A percentile compares a stretch with the other conserved stretches of the same genome.
Evolutionary conservation across 768 basidiomycete genomes (phyloP).

Genomic region (Lentinula aciculospora): DNA sequence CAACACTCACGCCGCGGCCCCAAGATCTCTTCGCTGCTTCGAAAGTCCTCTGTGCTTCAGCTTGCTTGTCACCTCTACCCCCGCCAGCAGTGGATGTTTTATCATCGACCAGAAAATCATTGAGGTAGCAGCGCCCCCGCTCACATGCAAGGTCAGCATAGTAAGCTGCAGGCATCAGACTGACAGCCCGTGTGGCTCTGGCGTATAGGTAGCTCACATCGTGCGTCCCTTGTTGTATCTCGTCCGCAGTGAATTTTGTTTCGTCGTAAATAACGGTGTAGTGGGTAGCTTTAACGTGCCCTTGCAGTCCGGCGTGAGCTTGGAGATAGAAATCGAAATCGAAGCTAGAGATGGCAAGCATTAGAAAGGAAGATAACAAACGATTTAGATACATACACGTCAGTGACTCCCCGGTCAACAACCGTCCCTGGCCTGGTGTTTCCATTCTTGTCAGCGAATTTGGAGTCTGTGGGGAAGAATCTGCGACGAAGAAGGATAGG

Average conservation of each 20-base stretch:
- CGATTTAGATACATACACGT: slow-evolving; percentile 36
- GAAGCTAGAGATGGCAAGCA: slow-evolving; percentile 30
- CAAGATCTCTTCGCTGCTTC: slow-evolving; percentile 41
- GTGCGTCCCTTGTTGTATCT: slow-evolving; percentile 69
- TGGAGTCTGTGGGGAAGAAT: slow-evolving; percentile 49
- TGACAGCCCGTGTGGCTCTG: slow-evolving; percentile 80
- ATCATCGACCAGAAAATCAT: slow-evolving; percentile 61
- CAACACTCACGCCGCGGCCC: slow-evolving; percentile 44
- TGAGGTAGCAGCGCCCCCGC: slow-evolving; percentile 69
- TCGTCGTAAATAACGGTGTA: slow-evolving; percentile 82
- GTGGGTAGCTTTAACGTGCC: slow-evolving; percentile 67
- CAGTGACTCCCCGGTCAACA: slow-evolving; percentile 74
- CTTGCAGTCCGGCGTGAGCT: slow-evolving; percentile 72
- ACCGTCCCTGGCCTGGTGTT: slow-evolving; percentile 80
- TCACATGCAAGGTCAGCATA: slow-evolving; percentile 84
- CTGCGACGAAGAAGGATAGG: slow-evolving; percentile 24
- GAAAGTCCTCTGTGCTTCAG: slow-evolving; percentile 24
- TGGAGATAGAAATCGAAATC: slow-evolving; percentile 68
- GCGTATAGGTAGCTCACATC: slow-evolving; percentile 70
- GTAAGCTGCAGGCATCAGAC: slow-evolving; percentile 73
- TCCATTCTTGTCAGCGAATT: slow-evolving; percentile 55
- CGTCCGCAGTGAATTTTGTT: slow-evolving; percentile 59
- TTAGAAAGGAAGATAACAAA: slow-evolving; percentile 15
- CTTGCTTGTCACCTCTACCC: slow-evolving; percentile 21
- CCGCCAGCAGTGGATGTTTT: slow-evolving; percentile 25